Base-by-base conservation (phyloP, 495 filamentous ascomycete species). In the Neurospora sp. region DNA sequence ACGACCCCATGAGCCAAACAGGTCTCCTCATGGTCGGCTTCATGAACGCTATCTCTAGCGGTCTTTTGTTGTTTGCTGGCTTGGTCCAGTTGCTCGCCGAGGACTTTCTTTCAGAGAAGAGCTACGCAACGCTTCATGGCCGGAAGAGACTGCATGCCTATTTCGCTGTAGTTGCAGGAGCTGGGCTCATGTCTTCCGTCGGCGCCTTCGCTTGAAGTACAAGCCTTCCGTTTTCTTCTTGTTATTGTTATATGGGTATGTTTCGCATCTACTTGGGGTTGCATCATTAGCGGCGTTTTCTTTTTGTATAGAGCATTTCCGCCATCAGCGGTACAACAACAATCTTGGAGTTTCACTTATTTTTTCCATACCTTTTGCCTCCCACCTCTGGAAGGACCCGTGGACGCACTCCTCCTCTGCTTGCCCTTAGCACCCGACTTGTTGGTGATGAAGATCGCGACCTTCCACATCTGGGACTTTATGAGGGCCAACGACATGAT, bases 21-120 rank as follows among this genome's bases (percentile, higher is more conserved):
- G 95, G 95, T 0, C 80, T 98, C 72, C 85, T 97, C 39, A 93
- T 94, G 90, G 95, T 97, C 4, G 95, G 95, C 18, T 88, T 94
- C 77, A 97, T 94, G 85, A 98, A 98, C 77, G 94, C 92, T 39
- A 92, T 98, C 74, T 93, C 91, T 37, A 91, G 90, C 77, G 95
- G 95, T 0, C 83, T 98, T 70, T 80, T 98, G 70, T 85, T 98
- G 11, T 98, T 97, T 82, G 95, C 95, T 0, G 95, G 95, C 5
- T 81, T 98, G 72, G 95, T 97, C 0, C 94, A 97, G 81, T 83
- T 98, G 62, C 86, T 98, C 14, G 93, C 95, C 6, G 95, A 98
- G 82, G 95, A 98, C 79, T 98, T 98, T 80, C 81, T 98, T 76
- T 92, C 90, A 72, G 93, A 97, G 76, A 89, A 92, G 79, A 97